Evolutionary conservation across 1,284 basidiomycete genomes (phyloP), one percentile per base, ranked within the genome.

Genomic region (Tausonia pullulans): DNA sequence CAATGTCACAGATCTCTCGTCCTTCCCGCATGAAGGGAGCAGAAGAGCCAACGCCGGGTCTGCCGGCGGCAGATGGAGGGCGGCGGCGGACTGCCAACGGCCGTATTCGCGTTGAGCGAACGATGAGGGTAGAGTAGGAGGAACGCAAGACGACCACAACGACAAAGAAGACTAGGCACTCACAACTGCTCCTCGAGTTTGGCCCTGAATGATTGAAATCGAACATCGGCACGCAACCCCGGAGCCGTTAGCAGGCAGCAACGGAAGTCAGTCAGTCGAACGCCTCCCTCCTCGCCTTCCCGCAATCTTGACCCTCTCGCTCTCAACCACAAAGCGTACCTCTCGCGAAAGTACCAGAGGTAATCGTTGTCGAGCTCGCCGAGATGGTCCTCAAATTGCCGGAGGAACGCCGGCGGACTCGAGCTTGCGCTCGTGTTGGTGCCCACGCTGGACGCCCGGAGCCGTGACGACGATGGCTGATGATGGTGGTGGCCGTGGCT

Each of bases 111-210:
- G 49, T 62, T 54, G n/a, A 62, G 51, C 48, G 61, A 53, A 7
- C 56, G 56, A 39, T 57, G 54, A 4, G 58, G 50, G n/a, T 45
- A 39, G 41, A 49, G 51, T 13, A 64, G 46, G 39, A 59, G 57
- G 14, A 52, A 48, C 5, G 60, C 53, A n/a, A 46, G 43, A 16
- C 60, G 58, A 3, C 58, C 63, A 46, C 61, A 46, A 44, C 5
- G 52, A 27, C 13, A 3, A 52, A 41, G 4, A 13, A 48, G 48
- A 9, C n/a, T 3, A 40, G 39, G 16, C 14, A 52, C 51, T 40
- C 16, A 60, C 58, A 61, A 65, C 56, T 65, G 58, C 45, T 61
- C 54, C 54, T 65, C 64, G 45, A 65, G 55, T 8, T 51, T 40
- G 10, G 60, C 62, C 53, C 57, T 58, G 43, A 7, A 16, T 16